phyloP scores from a whole-genome alignment of 208 protist genomes.

The Tritrichomonas musculus region DNA sequence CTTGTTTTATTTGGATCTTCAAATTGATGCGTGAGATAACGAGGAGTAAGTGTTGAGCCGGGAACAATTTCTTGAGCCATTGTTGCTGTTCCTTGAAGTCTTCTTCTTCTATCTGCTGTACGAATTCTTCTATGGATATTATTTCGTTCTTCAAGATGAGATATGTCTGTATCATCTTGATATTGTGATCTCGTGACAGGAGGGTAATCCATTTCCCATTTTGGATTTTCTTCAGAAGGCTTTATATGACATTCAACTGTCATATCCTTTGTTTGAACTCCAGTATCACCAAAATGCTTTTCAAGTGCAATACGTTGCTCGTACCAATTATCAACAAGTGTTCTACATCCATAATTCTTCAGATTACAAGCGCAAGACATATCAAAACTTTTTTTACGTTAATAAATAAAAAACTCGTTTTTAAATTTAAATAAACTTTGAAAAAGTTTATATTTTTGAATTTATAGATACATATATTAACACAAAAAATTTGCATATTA shows the following conservation, averaged over 20 bases:
- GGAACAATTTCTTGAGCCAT: background rate
- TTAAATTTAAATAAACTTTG: no score
- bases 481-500: no score
- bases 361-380: background rate
- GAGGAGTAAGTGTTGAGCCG: background rate
- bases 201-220: background rate
- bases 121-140: background rate
- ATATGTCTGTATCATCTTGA: background rate
- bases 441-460: no score
- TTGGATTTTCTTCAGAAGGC: background rate
- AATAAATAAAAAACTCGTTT: no score
- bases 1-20: background rate
- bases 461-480: no score
- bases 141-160: background rate
- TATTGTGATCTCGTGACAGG: background rate
- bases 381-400: no score
- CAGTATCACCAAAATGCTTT: background rate
- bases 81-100: background rate
- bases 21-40: background rate
- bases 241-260: background rate
- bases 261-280: background rate
- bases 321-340: constrained; percentile 4
- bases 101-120: background rate
- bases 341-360: background rate
- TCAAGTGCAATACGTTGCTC: background rate